phyloP scores from a whole-genome alignment of 441 rosid genomes.

The Metrosideros polymorpha region DNA sequence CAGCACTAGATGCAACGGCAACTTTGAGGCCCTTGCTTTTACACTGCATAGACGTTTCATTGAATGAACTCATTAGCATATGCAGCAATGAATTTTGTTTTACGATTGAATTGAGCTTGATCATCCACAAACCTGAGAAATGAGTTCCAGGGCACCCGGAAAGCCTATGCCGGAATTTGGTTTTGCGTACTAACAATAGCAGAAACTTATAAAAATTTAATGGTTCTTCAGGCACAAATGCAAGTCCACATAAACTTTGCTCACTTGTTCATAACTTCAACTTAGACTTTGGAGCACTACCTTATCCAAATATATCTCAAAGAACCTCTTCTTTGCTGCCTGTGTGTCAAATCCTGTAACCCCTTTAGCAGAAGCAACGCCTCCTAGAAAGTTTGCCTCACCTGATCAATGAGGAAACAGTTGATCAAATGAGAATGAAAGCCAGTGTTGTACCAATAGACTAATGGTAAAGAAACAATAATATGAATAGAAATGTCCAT shows the following conservation, averaged over 20 bases:
- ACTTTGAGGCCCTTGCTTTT: constrained; percentile 87
- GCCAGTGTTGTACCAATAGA: neutral
- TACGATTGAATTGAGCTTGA: neutral
- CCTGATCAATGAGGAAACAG: constrained; percentile 26
- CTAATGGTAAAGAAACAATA: neutral
- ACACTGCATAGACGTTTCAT: constrained; percentile 42
- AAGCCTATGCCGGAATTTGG: constrained; percentile 95
- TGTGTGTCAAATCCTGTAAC: constrained; percentile 56
- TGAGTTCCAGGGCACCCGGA: constrained; percentile 88
- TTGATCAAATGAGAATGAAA: neutral
- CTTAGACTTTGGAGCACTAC: constrained; percentile 17
- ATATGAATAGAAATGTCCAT: neutral
- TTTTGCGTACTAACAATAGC: constrained; percentile 56
- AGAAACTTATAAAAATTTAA: neutral
- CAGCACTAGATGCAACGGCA: constrained; percentile 97
- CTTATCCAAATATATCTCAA: constrained; percentile 89
- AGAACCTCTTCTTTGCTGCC: constrained; percentile 73
- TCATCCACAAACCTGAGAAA: constrained; percentile 50
- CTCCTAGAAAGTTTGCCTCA: constrained; percentile 88
- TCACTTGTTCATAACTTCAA: neutral
- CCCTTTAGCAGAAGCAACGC: constrained; percentile 83
- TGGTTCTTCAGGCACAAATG: neutral
- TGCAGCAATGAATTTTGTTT: neutral
- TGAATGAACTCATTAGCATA: neutral
- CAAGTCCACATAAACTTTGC: neutral